Evolutionary conservation across 768 basidiomycete genomes (phyloP).

Genomic region (Galerina sulciceps): DNA sequence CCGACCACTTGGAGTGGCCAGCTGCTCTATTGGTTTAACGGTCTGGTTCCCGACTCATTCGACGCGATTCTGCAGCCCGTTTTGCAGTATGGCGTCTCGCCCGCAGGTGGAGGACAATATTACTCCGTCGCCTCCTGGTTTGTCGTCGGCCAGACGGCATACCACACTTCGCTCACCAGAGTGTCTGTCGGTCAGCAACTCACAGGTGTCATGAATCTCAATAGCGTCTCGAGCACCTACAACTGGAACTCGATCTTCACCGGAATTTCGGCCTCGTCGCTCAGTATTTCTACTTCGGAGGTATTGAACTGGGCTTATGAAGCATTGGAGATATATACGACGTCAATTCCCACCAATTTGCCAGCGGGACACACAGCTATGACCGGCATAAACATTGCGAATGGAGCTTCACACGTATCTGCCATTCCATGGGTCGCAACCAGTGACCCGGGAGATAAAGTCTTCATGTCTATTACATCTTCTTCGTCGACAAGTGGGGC

Average conservation of each 20-base stretch:
- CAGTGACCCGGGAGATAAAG: neutral
- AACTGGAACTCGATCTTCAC: too few species aligned
- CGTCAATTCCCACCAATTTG: neutral
- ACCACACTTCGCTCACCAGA: neutral
- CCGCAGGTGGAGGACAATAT: neutral
- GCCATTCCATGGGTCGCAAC: neutral
- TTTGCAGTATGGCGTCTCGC: neutral
- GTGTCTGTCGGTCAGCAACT: neutral
- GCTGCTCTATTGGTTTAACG: conserved; percentile 1
- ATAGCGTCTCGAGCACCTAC: neutral
- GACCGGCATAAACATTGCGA: neutral
- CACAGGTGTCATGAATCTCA: neutral
- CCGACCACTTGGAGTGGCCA: neutral
- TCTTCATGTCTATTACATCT: too few species aligned
- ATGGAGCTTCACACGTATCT: neutral
- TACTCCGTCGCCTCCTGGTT: conserved; percentile 4
- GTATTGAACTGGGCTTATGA: neutral
- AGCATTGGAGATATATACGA: neutral
- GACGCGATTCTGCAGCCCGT: conserved; percentile 1
- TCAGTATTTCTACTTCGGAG: neutral
- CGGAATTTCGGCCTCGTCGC: neutral
- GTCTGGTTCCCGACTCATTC: neutral
- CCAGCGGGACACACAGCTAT: neutral
- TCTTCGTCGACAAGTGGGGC: too few species aligned
- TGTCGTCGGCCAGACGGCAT: neutral